phyloP scores from a whole-genome alignment of 257 asterid genomes.

The Linaria vulgaris region DNA sequence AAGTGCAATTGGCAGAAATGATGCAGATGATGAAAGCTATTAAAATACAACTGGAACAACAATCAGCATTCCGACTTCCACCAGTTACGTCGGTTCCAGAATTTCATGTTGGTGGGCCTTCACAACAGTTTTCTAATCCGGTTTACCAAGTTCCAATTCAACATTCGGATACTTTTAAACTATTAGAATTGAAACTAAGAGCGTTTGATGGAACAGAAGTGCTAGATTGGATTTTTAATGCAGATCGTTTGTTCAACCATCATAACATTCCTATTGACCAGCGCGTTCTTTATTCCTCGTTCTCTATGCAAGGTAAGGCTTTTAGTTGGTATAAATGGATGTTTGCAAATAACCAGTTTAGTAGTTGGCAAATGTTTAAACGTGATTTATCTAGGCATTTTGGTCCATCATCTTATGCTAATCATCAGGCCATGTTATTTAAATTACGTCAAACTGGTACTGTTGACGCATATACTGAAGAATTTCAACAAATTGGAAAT shows the following conservation, averaged over 20 bases:
- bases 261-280: background rate
- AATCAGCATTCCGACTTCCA: too few species aligned
- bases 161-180: background rate
- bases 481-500: background rate
- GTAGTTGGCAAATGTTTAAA: background rate
- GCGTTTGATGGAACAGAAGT: background rate
- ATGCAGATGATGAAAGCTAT: too few species aligned
- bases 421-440: background rate
- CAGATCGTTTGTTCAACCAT: background rate
- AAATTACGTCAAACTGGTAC: background rate
- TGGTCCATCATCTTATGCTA: background rate
- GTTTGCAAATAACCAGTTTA: background rate
- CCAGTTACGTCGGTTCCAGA: too few species aligned
- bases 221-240: slow-evolving; percentile 5
- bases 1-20: too few species aligned
- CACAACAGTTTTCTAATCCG: too few species aligned
- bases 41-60: too few species aligned
- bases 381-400: background rate
- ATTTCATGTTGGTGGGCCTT: too few species aligned
- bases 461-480: background rate
- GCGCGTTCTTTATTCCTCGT: background rate
- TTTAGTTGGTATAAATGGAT: slow-evolving; percentile 4
- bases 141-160: too few species aligned
- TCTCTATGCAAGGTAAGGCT: background rate
- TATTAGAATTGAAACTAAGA: too few species aligned